Base-by-base conservation (phyloP, 129 eudicot species). In the Daucus carota region DNA sequence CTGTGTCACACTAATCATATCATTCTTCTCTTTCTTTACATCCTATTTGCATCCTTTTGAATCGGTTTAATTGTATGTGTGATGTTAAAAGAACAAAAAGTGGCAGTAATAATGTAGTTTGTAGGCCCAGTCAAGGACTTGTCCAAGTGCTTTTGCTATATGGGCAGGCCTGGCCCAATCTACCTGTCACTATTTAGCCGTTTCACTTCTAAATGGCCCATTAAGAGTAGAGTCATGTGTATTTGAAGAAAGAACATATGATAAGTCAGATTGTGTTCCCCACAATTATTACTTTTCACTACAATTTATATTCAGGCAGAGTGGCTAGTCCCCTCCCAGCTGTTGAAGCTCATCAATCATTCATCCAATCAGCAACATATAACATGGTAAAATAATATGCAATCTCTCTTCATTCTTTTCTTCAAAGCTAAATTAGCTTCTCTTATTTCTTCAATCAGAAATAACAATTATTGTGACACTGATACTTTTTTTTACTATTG, bases 331-430 rank as follows among this genome's bases (percentile, higher is more conserved):
- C 62, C 62, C 73, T 38, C 48, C 73, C 48, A 40, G 52, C 74
- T 71, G 54, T 44, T 71, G 57, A 43, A n/a, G 59, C 1, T 43
- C 2, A 26, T 43, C 75, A 72, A 72, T 72, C 57, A 71, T 71
- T 71, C 3, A 71, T 16, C 75, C 26, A 42, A 71, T 71, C 28
- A 42, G 43, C 32, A 71, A 70, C 33, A 41, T 15, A 26, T 36
- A 72, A 72, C 75, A 12, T 26, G 36, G 10, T 8, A 11, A 41
- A 7, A 52, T 22, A 48, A 22, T 52, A 22, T 8, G 2, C 4
- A 48, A 17, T 3, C 5, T 20, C 24, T 0, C 50, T 12, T 15
- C 75, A 14, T 28, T 24, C 29, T 11, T 43, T 71, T 47, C 75
- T 70, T 70, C 50, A 26, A 26, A 71, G 38, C 75, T 42, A 70